phyloP scores from a whole-genome alignment of 345 rosid genomes.

The Dipteronia dyeriana region DNA sequence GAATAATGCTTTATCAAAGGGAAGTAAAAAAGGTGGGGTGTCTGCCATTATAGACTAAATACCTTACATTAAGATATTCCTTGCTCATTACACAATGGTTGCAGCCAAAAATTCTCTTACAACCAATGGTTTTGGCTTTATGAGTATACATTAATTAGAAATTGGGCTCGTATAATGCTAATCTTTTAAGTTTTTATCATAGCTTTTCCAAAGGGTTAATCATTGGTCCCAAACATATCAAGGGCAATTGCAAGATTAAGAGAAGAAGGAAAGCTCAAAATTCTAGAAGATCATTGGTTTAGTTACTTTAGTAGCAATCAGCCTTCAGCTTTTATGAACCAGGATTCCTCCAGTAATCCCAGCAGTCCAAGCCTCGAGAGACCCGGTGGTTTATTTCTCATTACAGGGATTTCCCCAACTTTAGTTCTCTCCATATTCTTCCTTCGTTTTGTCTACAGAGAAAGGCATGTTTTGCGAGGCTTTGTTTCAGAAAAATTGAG shows the following conservation, averaged over 20 bases:
- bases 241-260: slow-evolving; percentile 5
- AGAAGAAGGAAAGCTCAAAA: neutral
- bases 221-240: neutral
- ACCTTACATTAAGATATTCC: neutral
- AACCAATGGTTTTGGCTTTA: slow-evolving; percentile 8
- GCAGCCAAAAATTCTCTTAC: neutral
- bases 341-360: neutral
- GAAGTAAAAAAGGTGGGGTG: too few relatives aligned
- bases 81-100: neutral
- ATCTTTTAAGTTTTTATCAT: too few relatives aligned
- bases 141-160: neutral
- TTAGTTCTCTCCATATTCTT: slow-evolving; percentile 23
- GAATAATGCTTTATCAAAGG: too few relatives aligned
- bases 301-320: too few relatives aligned
- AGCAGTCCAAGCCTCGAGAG: neutral
- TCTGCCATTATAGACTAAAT: too few relatives aligned
- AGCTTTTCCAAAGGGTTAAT: slow-evolving; percentile 1
- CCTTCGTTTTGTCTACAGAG: neutral
- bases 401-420: slow-evolving; percentile 29
- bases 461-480: neutral
- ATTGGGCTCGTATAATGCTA: too few relatives aligned
- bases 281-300: neutral
- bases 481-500: neutral
- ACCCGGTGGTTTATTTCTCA: slow-evolving; percentile 37
- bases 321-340: neutral